Conservation (phyloP, 73 alveolate species). For the Tetrahymena thermophila region DNA sequence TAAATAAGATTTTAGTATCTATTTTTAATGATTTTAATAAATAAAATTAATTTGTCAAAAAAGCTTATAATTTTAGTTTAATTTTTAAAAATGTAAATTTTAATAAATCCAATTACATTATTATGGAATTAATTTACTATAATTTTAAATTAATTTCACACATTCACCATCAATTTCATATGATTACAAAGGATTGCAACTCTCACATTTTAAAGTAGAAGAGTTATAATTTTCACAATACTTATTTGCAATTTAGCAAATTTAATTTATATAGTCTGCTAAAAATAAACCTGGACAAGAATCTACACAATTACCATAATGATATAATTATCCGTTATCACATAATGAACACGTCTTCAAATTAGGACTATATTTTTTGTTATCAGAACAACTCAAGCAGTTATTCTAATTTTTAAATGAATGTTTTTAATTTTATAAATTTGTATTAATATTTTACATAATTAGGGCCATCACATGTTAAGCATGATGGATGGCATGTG, state of each 20-base stretch:
- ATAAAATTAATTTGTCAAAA: too few relatives aligned
- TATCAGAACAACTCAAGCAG: not conserved
- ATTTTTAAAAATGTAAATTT: too few relatives aligned
- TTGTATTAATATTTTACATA: not conserved
- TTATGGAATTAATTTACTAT: not conserved
- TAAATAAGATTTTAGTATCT: not conserved
- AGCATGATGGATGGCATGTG: not conserved
- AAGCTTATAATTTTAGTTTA: too few relatives aligned
- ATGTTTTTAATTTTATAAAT: too few relatives aligned
- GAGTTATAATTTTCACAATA: not conserved
- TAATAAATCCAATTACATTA: not conserved
- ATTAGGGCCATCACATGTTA: not conserved
- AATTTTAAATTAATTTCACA: not conserved
- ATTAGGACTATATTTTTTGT: not conserved
- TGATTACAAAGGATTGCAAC: not conserved
- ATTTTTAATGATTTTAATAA: not conserved
- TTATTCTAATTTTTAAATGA: not conserved
- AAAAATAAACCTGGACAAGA: not conserved
- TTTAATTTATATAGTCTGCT: not conserved
- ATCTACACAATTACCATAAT: not conserved
- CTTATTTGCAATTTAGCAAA: not conserved
- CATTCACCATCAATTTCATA: not conserved
- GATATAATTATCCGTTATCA: not conserved
- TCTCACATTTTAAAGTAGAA: not conserved
- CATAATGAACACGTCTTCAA: not conserved